These are phyloP conservation scores for Cicer arietinum DNA, from an alignment of 306 rosid genomes.

Conservation along the genomic window DNA sequence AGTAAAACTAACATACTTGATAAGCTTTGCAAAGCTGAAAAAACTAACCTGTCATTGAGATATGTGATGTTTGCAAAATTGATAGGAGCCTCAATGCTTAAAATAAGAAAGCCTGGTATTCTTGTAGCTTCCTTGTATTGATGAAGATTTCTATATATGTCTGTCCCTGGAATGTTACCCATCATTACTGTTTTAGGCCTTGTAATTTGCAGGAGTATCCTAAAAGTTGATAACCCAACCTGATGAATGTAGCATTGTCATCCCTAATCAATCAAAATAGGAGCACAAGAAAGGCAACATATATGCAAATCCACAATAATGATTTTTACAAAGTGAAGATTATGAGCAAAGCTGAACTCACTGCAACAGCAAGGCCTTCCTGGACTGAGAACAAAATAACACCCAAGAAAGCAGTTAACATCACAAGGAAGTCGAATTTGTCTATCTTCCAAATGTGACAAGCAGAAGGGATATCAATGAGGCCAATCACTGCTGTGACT, in stretches of 20 bases:
- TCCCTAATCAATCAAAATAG: conserved; percentile 18
- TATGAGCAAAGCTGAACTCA: conserved; percentile 46
- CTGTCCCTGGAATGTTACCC: conserved; percentile 87
- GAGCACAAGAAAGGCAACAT: not conserved
- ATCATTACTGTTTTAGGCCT: conserved; percentile 88
- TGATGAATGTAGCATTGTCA: conserved; percentile 43
- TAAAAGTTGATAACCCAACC: conserved; percentile 86
- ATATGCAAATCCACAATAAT: conserved; percentile 7
- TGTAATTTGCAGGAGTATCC: conserved; percentile 76
- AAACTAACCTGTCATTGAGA: conserved; percentile 80
- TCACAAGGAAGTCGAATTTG: conserved; percentile 81
- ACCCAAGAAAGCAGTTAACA: conserved; percentile 83
- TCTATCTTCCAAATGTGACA: conserved; percentile 77
- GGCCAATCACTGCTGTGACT: conserved; percentile 90
- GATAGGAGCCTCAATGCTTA: conserved; percentile 94
- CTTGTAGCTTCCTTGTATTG: conserved; percentile 76
- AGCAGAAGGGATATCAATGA: conserved; percentile 87
- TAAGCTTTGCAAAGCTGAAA: conserved; percentile 14
- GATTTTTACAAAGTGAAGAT: not conserved
- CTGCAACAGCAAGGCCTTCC: conserved; percentile 88
- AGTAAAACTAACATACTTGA: conserved; percentile 1
- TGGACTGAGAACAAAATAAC: conserved; percentile 86
- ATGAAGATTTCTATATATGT: conserved; percentile 73
- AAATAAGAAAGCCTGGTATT: conserved; percentile 79
- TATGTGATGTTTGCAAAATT: conserved; percentile 87